Evolutionary conservation across 345 rosid genomes (phyloP).

Genomic region (Boechera stricta): DNA sequence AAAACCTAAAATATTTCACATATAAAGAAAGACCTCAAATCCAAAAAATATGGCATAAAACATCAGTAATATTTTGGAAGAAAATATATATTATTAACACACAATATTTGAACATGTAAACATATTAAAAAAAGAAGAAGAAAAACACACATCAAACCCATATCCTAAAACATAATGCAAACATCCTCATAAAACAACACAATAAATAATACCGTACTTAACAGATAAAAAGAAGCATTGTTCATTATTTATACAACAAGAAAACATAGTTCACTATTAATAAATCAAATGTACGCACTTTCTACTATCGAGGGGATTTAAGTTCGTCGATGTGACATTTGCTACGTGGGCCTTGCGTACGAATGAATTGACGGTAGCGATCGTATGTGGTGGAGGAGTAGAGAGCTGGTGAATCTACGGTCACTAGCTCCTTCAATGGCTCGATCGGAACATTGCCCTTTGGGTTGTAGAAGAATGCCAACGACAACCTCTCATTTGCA

Average conservation of each 20-base stretch:
- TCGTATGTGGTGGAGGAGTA: slow-evolving; percentile 79
- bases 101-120: not conserved
- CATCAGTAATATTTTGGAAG: not conserved
- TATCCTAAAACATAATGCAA: not conserved
- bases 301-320: slow-evolving; percentile 43
- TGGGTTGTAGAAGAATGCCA: slow-evolving; percentile 95
- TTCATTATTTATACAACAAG: slow-evolving; percentile 8
- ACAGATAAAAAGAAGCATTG: slow-evolving; percentile 8
- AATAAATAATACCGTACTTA: not conserved
- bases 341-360: slow-evolving; percentile 73
- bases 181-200: not conserved
- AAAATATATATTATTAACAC: not conserved
- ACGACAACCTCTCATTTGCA: slow-evolving; percentile 61
- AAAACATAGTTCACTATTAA: not conserved
- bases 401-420: slow-evolving; percentile 55
- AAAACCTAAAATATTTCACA: not conserved
- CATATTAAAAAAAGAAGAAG: not conserved
- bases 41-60: not conserved
- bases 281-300: not conserved
- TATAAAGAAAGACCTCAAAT: not conserved
- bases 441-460: slow-evolving; percentile 69
- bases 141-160: not conserved
- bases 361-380: slow-evolving; percentile 72
- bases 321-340: slow-evolving; percentile 79
- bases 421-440: slow-evolving; percentile 69